Conservation (phyloP, 73 alveolate genomes). For the Effrenium voratum region DNA sequence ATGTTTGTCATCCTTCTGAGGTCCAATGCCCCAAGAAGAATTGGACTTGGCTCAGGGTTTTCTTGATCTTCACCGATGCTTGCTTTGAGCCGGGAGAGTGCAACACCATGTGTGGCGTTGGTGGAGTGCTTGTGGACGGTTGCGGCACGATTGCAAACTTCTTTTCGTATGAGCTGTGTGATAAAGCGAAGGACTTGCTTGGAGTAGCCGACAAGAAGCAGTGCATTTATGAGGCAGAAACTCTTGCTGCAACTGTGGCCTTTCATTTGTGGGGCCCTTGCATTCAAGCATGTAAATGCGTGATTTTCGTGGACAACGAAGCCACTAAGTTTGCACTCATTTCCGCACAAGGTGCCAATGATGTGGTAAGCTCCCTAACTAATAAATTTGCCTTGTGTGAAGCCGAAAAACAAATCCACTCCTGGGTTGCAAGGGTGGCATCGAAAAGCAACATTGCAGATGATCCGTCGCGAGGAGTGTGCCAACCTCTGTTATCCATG, state of each 20-base stretch:
- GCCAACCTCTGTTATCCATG: too few species aligned
- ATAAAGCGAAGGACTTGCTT: neutral
- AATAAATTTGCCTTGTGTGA: neutral
- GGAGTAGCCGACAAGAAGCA: neutral
- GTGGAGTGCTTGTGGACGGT: neutral
- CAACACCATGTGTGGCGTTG: neutral
- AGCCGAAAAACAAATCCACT: neutral
- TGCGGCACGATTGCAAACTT: neutral
- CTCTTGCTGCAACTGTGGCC: neutral
- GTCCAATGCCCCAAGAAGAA: neutral
- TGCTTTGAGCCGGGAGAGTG: neutral
- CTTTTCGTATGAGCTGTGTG: neutral
- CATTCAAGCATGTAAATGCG: neutral
- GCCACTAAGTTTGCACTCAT: neutral
- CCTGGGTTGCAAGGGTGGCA: neutral
- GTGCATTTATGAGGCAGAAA: neutral
- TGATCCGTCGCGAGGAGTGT: neutral
- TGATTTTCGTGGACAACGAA: neutral
- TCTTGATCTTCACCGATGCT: neutral
- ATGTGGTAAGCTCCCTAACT: too few species aligned
- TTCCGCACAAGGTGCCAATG: neutral
- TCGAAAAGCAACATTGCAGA: neutral
- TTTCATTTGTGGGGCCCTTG: neutral
- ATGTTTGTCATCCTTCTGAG: neutral
- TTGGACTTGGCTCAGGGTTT: neutral